Conservation (phyloP, 257 asterid species). For the Prunella vulgaris region DNA sequence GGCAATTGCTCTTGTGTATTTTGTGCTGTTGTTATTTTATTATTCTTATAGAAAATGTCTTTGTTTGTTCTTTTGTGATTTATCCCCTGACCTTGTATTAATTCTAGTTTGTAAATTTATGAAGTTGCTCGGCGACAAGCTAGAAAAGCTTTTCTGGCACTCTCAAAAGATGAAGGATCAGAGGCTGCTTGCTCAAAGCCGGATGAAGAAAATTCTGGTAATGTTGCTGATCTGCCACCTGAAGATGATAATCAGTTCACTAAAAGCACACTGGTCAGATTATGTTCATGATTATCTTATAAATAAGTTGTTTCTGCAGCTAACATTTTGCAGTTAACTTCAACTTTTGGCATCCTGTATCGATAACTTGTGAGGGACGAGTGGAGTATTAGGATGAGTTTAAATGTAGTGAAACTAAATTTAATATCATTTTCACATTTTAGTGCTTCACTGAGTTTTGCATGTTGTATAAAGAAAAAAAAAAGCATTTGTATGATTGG, state of each 20-base stretch:
- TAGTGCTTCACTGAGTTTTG: constrained; percentile 1
- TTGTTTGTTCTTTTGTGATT: too few relatives aligned
- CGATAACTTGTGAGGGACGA: background rate
- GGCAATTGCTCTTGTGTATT: too few relatives aligned
- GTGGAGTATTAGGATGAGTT: background rate
- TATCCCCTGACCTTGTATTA: constrained; percentile 21
- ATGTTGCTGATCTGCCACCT: constrained; percentile 34
- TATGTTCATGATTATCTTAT: constrained; percentile 2
- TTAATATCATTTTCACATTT: background rate
- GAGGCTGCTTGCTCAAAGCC: constrained; percentile 28
- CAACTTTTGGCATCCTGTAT: background rate
- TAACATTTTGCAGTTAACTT: background rate
- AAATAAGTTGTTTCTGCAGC: constrained; percentile 5
- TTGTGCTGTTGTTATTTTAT: too few relatives aligned
- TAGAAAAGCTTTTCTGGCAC: constrained; percentile 72
- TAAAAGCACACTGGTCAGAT: constrained; percentile 67
- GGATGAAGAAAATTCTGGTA: constrained; percentile 43
- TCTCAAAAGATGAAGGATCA: constrained; percentile 34
- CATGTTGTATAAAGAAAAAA: background rate
- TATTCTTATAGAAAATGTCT: too few relatives aligned
- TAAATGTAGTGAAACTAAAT: background rate
- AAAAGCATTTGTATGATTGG: too few relatives aligned
- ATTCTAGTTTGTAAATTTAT: constrained; percentile 22
- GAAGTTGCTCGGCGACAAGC: constrained; percentile 82
- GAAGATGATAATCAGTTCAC: constrained; percentile 43